Conservation (phyloP, 2,329 filamentous ascomycete species). For the Penicillium olsonii region DNA sequence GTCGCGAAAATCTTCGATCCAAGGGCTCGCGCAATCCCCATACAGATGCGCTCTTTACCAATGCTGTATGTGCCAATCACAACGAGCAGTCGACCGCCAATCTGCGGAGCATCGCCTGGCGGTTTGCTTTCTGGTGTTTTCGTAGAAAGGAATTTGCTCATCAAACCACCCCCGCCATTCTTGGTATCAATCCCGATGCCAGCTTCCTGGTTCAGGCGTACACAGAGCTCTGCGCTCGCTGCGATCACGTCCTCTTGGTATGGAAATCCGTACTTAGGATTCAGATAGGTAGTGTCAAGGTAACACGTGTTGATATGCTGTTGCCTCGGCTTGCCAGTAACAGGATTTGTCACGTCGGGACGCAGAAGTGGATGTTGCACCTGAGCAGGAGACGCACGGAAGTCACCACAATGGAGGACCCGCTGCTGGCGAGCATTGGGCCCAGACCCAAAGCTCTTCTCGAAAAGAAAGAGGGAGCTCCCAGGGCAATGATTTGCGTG, state of each 20-base stretch:
- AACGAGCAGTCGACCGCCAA: slow-evolving; percentile 73
- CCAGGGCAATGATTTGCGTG: slow-evolving; percentile 96
- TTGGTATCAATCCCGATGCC: slow-evolving; percentile 59
- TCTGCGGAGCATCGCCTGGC: slow-evolving; percentile 30
- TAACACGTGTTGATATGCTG: slow-evolving; percentile 96
- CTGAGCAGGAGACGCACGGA: slow-evolving; percentile 84
- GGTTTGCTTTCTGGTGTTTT: slow-evolving; percentile 36
- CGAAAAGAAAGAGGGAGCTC: slow-evolving; percentile 89
- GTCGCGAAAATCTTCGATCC: slow-evolving; percentile 87
- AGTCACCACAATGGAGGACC: slow-evolving; percentile 93
- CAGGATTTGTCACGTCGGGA: slow-evolving; percentile 69
- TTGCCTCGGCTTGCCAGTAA: slow-evolving; percentile 70
- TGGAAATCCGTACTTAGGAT: slow-evolving; percentile 92
- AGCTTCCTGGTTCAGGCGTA: slow-evolving; percentile 69
- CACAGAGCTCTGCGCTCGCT: slow-evolving; percentile 84
- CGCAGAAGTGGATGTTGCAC: slow-evolving; percentile 77
- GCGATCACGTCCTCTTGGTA: slow-evolving; percentile 83
- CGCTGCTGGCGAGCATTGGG: slow-evolving; percentile 66
- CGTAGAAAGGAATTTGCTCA: slow-evolving; percentile 63
- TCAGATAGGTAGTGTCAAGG: slow-evolving; percentile 94
- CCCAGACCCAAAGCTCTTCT: slow-evolving; percentile 69
- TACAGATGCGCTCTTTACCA: slow-evolving; percentile 93
- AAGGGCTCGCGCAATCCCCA: slow-evolving; percentile 85
- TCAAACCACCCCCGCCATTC: slow-evolving; percentile 57
- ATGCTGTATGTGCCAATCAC: slow-evolving; percentile 97